These are phyloP conservation scores for Oryza coarctata DNA, from an alignment of 176 grass and related monocot genomes.

Conservation along the genomic window DNA sequence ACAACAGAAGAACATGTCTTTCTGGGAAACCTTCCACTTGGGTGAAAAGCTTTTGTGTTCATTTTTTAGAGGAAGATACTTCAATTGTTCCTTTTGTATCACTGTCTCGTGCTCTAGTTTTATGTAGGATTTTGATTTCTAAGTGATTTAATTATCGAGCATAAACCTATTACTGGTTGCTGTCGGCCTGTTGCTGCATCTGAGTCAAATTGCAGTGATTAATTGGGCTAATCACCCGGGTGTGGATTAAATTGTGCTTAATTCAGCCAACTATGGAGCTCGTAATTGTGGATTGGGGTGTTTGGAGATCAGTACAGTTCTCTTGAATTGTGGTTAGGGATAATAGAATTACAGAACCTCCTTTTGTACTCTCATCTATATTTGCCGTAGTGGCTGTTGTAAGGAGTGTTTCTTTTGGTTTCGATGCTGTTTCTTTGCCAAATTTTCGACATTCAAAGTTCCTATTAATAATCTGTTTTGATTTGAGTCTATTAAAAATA, in stretches of 20 bases:
- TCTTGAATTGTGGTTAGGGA: not conserved
- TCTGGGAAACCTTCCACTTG: not conserved
- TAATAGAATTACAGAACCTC: not conserved
- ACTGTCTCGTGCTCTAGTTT: not conserved
- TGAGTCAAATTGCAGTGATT: not conserved
- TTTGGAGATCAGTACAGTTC: not conserved
- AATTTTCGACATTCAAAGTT: not conserved
- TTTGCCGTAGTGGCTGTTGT: not conserved
- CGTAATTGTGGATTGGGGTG: not conserved
- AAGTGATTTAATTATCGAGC: not conserved
- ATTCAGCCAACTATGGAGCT: not conserved
- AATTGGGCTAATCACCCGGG: not conserved
- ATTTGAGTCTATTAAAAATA: slow-evolving; percentile 7
- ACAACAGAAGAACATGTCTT: not conserved
- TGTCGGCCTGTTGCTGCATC: not conserved
- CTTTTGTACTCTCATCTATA: not conserved
- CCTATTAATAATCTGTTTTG: not conserved
- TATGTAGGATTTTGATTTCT: not conserved
- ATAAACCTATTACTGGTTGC: not conserved
- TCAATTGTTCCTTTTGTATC: not conserved
- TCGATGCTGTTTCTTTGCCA: not conserved
- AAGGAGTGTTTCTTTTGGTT: not conserved
- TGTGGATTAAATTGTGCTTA: not conserved
- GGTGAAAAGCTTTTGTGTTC: not conserved
- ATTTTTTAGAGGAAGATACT: not conserved